A percentile compares a stretch with the other conserved stretches of the same genome.
Conservation (phyloP, 352 stramenopile genomes). For the Globisporangium mamillatum region DNA sequence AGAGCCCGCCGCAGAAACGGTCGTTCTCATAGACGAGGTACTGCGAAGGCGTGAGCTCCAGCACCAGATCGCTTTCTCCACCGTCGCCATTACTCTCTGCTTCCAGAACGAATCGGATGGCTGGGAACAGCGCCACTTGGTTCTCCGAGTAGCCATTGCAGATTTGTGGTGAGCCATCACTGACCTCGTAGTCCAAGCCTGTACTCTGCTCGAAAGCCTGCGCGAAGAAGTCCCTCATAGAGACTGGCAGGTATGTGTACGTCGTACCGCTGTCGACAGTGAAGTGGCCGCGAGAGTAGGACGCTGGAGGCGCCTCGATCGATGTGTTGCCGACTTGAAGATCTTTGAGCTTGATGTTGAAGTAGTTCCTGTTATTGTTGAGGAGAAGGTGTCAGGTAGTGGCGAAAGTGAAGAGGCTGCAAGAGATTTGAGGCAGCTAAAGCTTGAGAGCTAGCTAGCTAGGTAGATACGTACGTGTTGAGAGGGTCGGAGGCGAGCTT, state of each 20-base stretch:
- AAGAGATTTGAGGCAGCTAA: neutral
- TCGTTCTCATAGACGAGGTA: conserved; percentile 36
- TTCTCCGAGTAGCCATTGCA: conserved; percentile 26
- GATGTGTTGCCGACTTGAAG: conserved; percentile 29
- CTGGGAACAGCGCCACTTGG: conserved; percentile 30
- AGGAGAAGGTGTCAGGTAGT: neutral
- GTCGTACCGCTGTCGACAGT: conserved; percentile 47
- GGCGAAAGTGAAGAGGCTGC: neutral
- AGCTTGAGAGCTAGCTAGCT: neutral
- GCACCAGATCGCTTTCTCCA: conserved; percentile 23
- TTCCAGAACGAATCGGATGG: conserved; percentile 36
- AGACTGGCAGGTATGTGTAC: conserved; percentile 33
- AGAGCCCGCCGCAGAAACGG: conserved; percentile 34
- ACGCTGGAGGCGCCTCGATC: conserved; percentile 18
- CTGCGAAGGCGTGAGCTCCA: conserved; percentile 26
- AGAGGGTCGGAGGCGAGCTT: conserved; percentile 17
- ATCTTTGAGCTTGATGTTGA: conserved; percentile 26
- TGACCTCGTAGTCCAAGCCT: conserved; percentile 11
- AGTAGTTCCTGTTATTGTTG: conserved; percentile 7
- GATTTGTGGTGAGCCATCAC: neutral
- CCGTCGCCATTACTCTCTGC: conserved; percentile 9
- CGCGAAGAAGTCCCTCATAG: conserved; percentile 22
- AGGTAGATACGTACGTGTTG: conserved; percentile 21
- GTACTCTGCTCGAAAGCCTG: conserved; percentile 29
- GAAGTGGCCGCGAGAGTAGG: conserved; percentile 18